A percentile compares a stretch with the other conserved stretches of the same genome.
Conservation (phyloP, 1,284 basidiomycete species). For the Cryptococcus sp. region DNA sequence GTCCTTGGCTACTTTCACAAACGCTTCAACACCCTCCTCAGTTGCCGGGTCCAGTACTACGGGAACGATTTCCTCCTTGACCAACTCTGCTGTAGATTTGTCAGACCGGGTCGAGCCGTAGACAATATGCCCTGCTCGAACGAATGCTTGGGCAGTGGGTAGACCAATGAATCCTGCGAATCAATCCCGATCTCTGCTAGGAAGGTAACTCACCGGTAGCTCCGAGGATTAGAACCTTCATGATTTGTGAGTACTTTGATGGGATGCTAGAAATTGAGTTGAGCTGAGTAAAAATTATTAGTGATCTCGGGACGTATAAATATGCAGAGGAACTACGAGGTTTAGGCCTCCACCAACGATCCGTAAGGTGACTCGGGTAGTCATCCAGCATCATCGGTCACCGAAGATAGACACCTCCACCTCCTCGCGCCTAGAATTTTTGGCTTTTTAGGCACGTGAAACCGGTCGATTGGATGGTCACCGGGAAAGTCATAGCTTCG, state of each 20-base stretch:
- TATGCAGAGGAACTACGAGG: no score
- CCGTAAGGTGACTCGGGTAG: no score
- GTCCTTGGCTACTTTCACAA: slow-evolving; percentile 49
- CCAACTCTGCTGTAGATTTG: slow-evolving; percentile 44
- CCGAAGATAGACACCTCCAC: no score
- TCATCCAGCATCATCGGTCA: no score
- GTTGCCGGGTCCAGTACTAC: slow-evolving; percentile 49
- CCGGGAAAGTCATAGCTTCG: no score
- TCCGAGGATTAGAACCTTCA: slow-evolving; percentile 47
- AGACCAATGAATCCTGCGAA: slow-evolving; percentile 53
- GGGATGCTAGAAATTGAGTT: no score
- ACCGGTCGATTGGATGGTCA: no score
- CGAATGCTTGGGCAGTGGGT: slow-evolving; percentile 53
- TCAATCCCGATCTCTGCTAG: not conserved
- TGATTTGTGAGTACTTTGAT: slow-evolving; percentile 15
- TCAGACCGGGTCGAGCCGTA: slow-evolving; percentile 53
- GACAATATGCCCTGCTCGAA: slow-evolving; percentile 56
- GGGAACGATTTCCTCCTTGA: slow-evolving; percentile 55
- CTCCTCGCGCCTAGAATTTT: no score
- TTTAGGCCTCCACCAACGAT: no score
- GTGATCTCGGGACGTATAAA: no score
- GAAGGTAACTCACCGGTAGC: slow-evolving; percentile 36
- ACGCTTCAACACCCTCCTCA: slow-evolving; percentile 37
- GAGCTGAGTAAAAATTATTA: no score
- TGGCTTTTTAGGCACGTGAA: no score